phyloP scores from a whole-genome alignment of 2,329 filamentous ascomycete species.

The Aspergillus brasiliensis region DNA sequence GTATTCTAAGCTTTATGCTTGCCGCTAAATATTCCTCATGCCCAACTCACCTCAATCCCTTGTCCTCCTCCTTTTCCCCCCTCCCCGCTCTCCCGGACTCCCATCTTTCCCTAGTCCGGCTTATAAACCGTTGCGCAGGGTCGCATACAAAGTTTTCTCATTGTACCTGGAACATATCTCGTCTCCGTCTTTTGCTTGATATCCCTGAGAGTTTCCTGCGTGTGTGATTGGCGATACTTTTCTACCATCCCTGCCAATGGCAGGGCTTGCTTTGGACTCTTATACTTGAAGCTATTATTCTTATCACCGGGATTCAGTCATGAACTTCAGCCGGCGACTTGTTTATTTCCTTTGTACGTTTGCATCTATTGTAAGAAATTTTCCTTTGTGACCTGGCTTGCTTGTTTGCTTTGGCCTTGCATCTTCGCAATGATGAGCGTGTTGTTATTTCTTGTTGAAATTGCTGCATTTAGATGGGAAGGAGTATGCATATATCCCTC shows the following conservation, averaged over 20 bases:
- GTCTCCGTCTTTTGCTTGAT: constrained; percentile 24
- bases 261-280: constrained; percentile 12
- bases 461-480: constrained; percentile 35
- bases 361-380: constrained; percentile 22
- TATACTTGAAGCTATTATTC: constrained; percentile 27
- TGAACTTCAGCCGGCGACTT: constrained; percentile 23
- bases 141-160: constrained; percentile 16
- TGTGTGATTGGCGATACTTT: constrained; percentile 17
- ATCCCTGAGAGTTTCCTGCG: constrained; percentile 13
- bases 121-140: constrained; percentile 17
- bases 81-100: background rate
- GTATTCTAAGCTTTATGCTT: constrained; percentile 63
- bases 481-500: constrained; percentile 31
- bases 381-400: constrained; percentile 24
- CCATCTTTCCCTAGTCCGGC: background rate
- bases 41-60: constrained; percentile 4
- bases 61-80: constrained; percentile 1
- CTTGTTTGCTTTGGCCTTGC: constrained; percentile 27
- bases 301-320: constrained; percentile 30
- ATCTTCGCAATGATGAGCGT: constrained; percentile 30
- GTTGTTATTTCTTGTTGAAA: constrained; percentile 17
- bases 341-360: constrained; percentile 21
- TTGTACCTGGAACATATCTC: constrained; percentile 15
- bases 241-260: constrained; percentile 19
- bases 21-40: background rate